phyloP scores from a whole-genome alignment of 2,329 filamentous ascomycete genomes.

The Metarhizium guizhouense region DNA sequence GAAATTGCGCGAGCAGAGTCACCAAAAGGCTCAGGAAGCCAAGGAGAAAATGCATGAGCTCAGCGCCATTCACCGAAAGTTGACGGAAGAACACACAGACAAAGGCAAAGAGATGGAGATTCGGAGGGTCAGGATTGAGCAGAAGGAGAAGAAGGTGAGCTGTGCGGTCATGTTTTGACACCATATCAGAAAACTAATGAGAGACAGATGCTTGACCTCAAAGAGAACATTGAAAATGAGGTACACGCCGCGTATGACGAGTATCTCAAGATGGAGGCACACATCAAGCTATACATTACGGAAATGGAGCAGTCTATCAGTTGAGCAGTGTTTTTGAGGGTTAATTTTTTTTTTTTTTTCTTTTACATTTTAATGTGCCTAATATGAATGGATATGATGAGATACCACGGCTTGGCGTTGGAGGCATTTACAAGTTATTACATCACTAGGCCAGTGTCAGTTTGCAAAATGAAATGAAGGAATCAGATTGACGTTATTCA shows the following conservation, averaged over 20 bases:
- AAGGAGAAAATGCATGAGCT: slow-evolving; percentile 88
- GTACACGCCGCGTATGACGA: slow-evolving; percentile 85
- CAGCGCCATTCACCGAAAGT: slow-evolving; percentile 64
- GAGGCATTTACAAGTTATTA: slow-evolving; percentile 1
- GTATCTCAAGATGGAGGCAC: slow-evolving; percentile 94
- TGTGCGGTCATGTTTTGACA: neutral
- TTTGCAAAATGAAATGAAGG: neutral
- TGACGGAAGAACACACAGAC: slow-evolving; percentile 77
- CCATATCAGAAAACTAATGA: neutral
- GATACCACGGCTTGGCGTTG: slow-evolving; percentile 35
- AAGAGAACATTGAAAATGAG: slow-evolving; percentile 94
- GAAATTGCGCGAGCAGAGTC: slow-evolving; percentile 69
- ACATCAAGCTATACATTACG: slow-evolving; percentile 95
- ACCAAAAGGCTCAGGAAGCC: slow-evolving; percentile 71
- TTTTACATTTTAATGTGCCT: neutral
- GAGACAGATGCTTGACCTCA: slow-evolving; percentile 84
- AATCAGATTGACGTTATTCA: neutral
- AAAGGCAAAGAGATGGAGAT: slow-evolving; percentile 90
- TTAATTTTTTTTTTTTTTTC: neutral
- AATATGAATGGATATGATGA: slow-evolving; percentile 11
- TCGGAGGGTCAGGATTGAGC: slow-evolving; percentile 86
- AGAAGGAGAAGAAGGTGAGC: slow-evolving; percentile 92
- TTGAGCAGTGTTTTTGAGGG: neutral
- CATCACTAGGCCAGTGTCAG: neutral
- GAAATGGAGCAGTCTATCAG: slow-evolving; percentile 90